Conservation (phyloP, 305 asterid species). For the Ajuga reptans region DNA sequence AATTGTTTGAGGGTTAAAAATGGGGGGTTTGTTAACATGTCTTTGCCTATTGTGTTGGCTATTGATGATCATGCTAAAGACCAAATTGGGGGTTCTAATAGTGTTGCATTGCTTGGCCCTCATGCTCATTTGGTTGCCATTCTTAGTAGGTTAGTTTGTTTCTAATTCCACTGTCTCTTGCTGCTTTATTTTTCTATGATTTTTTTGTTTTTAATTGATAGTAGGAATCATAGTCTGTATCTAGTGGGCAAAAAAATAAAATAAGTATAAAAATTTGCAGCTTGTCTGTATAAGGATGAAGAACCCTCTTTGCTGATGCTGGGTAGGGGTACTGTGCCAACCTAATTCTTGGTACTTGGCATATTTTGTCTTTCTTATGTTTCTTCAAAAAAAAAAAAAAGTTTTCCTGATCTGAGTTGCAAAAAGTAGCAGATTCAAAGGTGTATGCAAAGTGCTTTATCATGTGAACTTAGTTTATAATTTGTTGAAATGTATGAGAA, state of each 20-base stretch:
- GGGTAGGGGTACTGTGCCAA: no score
- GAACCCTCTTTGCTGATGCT: not conserved
- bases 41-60: conserved; percentile 72
- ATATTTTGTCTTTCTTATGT: not conserved
- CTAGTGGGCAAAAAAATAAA: not conserved
- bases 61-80: conserved; percentile 56
- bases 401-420: conserved; percentile 1
- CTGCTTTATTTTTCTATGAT: no score
- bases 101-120: conserved; percentile 54
- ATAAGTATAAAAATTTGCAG: not conserved
- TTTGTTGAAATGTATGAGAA: not conserved
- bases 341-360: not conserved
- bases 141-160: conserved; percentile 50
- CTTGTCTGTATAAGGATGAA: not conserved
- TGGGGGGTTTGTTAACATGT: conserved; percentile 64
- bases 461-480: not conserved
- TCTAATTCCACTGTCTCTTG: not conserved
- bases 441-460: no score
- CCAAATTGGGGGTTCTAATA: conserved; percentile 32
- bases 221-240: not conserved
- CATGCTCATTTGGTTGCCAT: conserved; percentile 46
- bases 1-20: conserved; percentile 55
- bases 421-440: not conserved
- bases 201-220: no score
- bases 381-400: no score